These are phyloP conservation scores for Digitaria exilis DNA, from an alignment of 202 grass and related monocot species.

Conservation along the genomic window DNA sequence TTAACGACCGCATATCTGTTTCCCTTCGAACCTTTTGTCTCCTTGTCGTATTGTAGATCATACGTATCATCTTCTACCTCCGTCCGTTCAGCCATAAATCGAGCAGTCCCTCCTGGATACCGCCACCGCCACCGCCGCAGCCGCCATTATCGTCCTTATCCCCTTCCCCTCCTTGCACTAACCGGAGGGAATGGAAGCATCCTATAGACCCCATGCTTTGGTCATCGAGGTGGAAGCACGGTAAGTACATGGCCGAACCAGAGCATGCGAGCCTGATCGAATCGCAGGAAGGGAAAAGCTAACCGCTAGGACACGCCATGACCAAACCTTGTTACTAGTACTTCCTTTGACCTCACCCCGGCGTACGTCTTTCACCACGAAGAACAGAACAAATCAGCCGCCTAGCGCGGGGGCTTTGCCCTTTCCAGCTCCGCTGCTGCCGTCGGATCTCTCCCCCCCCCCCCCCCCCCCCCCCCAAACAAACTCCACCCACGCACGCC, in stretches of 20 bases:
- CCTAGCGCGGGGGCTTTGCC: not conserved
- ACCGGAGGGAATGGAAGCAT: not conserved
- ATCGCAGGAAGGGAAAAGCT: not conserved
- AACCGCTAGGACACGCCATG: not conserved
- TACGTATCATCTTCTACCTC: not conserved
- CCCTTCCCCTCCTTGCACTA: no score
- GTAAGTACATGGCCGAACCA: not conserved
- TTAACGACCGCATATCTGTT: not conserved
- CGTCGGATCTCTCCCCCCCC: conserved; percentile 6
- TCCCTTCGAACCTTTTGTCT: not conserved
- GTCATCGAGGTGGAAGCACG: not conserved
- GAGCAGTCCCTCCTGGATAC: no score
- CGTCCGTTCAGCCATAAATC: not conserved
- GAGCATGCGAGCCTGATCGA: not conserved
- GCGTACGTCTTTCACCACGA: not conserved
- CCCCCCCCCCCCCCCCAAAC: no score
- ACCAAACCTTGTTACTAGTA: no score
- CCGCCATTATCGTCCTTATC: not conserved
- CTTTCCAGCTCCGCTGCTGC: not conserved
- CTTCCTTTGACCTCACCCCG: not conserved
- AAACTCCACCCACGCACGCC: not conserved
- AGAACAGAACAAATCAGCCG: not conserved
- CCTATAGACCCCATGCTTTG: not conserved
- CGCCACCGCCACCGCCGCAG: no score
- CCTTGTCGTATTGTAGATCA: not conserved